Percentiles rank a stretch among this genome's conserved stretches.
Conservation (phyloP, 2,329 filamentous ascomycete genomes). For the Stachybotrys chartarum region DNA sequence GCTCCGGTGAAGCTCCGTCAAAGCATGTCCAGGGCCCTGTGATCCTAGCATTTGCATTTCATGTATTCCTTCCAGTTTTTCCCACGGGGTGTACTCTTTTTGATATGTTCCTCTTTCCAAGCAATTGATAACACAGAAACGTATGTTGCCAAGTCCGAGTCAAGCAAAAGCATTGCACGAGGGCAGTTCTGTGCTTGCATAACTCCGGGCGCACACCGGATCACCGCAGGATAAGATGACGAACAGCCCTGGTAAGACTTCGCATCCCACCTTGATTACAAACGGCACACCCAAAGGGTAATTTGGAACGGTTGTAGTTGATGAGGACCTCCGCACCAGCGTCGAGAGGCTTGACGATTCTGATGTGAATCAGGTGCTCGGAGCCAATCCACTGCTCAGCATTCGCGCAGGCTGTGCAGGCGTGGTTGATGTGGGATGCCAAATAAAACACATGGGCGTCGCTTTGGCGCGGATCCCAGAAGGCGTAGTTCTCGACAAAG, state of each 20-base stretch:
- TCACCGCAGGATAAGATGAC: neutral
- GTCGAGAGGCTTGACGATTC: conserved; percentile 8
- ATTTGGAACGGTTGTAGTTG: conserved; percentile 21
- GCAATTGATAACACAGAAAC: too few species aligned
- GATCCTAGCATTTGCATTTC: too few species aligned
- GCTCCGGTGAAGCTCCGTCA: too few species aligned
- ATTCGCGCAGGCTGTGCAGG: conserved; percentile 21
- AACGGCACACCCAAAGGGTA: conserved; percentile 18
- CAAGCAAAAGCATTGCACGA: too few species aligned
- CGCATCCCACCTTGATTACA: conserved; percentile 5
- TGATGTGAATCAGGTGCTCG: conserved; percentile 10
- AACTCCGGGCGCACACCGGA: neutral
- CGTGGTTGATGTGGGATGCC: conserved; percentile 23
- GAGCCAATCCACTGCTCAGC: conserved; percentile 9
- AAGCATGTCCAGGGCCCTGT: too few species aligned
- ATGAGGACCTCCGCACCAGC: conserved; percentile 27
- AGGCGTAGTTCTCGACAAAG: conserved; percentile 18
- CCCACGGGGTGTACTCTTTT: too few species aligned
- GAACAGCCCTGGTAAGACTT: neutral
- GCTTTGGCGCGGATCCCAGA: conserved; percentile 5
- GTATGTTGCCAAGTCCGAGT: too few species aligned
- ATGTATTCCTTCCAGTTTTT: too few species aligned
- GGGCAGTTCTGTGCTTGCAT: too few species aligned
- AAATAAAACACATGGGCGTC: conserved; percentile 11
- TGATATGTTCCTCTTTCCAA: too few species aligned